These are phyloP conservation scores for Anacardium occidentale DNA, from an alignment of 345 rosid species.

Conservation along the genomic window DNA sequence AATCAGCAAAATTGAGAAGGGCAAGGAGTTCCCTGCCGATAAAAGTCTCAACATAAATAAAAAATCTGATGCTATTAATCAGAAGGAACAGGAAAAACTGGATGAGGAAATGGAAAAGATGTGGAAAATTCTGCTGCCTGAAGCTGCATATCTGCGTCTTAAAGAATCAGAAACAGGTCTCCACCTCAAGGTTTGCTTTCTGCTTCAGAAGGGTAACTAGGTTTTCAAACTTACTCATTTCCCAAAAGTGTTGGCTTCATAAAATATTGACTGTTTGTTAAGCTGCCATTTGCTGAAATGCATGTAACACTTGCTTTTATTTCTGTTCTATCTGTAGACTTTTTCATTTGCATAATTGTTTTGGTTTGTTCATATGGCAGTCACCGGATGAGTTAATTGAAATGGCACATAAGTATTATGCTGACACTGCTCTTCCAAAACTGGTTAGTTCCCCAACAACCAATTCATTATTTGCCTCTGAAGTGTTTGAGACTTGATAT, in stretches of 20 bases:
- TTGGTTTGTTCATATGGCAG: constrained; percentile 33
- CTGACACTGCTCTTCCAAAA: constrained; percentile 91
- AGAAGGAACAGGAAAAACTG: constrained; percentile 57
- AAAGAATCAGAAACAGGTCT: constrained; percentile 92
- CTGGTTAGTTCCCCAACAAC: constrained; percentile 57
- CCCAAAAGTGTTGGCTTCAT: constrained; percentile 15
- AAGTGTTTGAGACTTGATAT: constrained; percentile 20
- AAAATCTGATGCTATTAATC: constrained; percentile 45
- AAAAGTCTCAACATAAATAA: constrained; percentile 39
- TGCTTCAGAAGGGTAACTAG: constrained; percentile 7
- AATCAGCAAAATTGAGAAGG: constrained; percentile 59
- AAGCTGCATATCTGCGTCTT: constrained; percentile 73
- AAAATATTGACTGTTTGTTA: not conserved
- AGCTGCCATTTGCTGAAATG: not conserved
- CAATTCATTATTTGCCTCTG: constrained; percentile 12
- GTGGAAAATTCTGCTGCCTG: constrained; percentile 74
- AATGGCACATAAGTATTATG: constrained; percentile 75
- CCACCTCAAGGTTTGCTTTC: constrained; percentile 78
- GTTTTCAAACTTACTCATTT: constrained; percentile 8
- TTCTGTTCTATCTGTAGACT: not conserved
- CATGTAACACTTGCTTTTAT: not conserved
- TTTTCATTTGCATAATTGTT: constrained; percentile 7
- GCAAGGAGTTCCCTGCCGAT: constrained; percentile 49
- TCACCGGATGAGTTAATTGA: constrained; percentile 77
- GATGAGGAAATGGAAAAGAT: constrained; percentile 57